Evolutionary conservation across 257 asterid genomes (phyloP).

Genomic region (Salvia miltiorrhiza): DNA sequence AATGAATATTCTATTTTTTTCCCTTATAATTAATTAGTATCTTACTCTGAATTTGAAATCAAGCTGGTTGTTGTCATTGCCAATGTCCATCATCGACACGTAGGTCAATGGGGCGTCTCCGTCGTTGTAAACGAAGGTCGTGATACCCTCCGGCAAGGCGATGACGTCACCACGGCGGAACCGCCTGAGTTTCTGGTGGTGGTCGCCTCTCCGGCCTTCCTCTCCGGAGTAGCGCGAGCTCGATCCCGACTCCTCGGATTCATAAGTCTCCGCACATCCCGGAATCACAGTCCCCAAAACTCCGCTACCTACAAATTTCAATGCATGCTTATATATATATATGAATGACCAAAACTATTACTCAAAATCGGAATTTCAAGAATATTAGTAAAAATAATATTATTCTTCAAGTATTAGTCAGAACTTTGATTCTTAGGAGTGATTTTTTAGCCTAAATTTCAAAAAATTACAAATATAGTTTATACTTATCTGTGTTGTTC

Average conservation of each 20-base stretch:
- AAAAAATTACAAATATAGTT: too few species aligned
- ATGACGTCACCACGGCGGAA: conserved; percentile 50
- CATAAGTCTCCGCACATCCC: conserved; percentile 60
- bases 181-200: conserved; percentile 52
- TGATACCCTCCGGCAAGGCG: conserved; percentile 45
- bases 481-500: too few species aligned
- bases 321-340: too few species aligned
- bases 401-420: too few species aligned
- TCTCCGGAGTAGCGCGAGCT: background rate
- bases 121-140: conserved; percentile 52
- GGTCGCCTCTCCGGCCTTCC: conserved; percentile 27
- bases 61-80: conserved; percentile 49
- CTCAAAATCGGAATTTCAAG: too few species aligned
- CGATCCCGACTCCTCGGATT: conserved; percentile 26
- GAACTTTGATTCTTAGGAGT: too few species aligned
- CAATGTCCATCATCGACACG: conserved; percentile 37
- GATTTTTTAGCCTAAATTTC: too few species aligned
- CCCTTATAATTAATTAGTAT: too few species aligned
- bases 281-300: conserved; percentile 46
- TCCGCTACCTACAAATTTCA: conserved; percentile 37
- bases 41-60: conserved; percentile 52
- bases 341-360: too few species aligned
- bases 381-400: too few species aligned
- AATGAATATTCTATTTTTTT: too few species aligned
- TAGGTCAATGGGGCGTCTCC: conserved; percentile 37